Conservation (phyloP, 1,139 yeast species). For the Candida sp. region DNA sequence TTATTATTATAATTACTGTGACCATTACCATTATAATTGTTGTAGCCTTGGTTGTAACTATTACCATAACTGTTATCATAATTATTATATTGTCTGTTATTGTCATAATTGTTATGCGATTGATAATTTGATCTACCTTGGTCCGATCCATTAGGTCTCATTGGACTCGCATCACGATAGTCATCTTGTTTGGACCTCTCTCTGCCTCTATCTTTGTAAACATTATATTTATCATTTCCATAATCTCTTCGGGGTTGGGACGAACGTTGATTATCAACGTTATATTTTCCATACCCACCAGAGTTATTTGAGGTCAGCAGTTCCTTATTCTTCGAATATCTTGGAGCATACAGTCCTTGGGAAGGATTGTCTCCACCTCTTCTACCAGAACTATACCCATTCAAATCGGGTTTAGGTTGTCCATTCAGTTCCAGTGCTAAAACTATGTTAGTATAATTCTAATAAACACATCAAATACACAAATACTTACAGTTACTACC, state of each 20-base stretch:
- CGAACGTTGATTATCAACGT: neutral
- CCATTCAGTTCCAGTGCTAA: neutral
- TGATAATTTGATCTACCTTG: neutral
- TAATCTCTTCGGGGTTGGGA: conserved; percentile 1
- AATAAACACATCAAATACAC: neutral
- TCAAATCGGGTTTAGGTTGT: neutral
- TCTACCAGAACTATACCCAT: conserved; percentile 3
- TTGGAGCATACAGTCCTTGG: conserved; percentile 1
- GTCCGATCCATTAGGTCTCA: neutral
- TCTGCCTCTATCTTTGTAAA: conserved; percentile 11
- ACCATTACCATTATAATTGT: neutral
- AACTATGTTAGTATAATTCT: neutral
- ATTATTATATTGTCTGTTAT: neutral
- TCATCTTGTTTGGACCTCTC: conserved; percentile 5
- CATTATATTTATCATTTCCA: conserved; percentile 3
- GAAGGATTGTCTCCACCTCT: neutral
- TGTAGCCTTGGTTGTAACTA: neutral
- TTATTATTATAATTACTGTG: conserved; percentile 1
- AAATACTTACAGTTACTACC: conserved; percentile 1
- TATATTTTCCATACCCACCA: conserved; percentile 2
- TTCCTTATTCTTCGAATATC: neutral
- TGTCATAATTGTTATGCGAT: neutral
- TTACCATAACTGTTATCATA: neutral
- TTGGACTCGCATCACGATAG: neutral
- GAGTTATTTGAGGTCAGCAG: neutral